A percentile compares a stretch with the other conserved stretches of the same genome.
phyloP scores from a whole-genome alignment of 1,284 basidiomycete genomes.

The Ceratobasidium papillatum region DNA sequence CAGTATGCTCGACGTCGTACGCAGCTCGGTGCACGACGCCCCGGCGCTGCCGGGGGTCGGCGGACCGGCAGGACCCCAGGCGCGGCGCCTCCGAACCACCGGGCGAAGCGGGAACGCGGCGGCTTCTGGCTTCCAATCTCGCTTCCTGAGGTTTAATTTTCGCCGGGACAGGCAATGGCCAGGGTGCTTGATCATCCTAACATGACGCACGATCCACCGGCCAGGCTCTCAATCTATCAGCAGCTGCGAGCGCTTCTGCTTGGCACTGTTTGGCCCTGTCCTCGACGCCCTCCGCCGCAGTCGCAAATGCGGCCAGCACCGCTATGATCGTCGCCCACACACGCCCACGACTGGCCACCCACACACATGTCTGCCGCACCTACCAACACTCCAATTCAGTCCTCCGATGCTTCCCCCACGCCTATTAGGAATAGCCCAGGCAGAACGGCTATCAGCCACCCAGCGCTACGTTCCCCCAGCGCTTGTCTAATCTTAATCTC shows the following conservation, averaged over 20 bases:
- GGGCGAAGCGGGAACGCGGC: background rate
- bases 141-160: conserved; percentile 23
- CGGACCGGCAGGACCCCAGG: background rate
- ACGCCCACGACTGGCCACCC: no score
- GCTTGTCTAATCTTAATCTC: background rate
- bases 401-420: background rate
- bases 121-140: background rate
- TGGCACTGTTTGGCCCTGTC: background rate
- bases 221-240: background rate
- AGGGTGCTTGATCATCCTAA: conserved; percentile 12
- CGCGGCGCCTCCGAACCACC: background rate
- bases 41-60: conserved; percentile 14
- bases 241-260: background rate
- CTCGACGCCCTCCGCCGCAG: background rate
- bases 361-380: no score
- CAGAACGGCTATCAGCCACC: conserved; percentile 1
- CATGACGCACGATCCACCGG: conserved; percentile 21
- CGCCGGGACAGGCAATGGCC: conserved; percentile 9
- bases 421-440: background rate
- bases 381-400: background rate
- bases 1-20: conserved; percentile 1
- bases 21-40: background rate
- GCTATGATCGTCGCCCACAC: conserved; percentile 11
- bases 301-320: no score
- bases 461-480: no score